These are phyloP conservation scores for Populus alba DNA, from an alignment of 345 rosid genomes.

Conservation along the genomic window DNA sequence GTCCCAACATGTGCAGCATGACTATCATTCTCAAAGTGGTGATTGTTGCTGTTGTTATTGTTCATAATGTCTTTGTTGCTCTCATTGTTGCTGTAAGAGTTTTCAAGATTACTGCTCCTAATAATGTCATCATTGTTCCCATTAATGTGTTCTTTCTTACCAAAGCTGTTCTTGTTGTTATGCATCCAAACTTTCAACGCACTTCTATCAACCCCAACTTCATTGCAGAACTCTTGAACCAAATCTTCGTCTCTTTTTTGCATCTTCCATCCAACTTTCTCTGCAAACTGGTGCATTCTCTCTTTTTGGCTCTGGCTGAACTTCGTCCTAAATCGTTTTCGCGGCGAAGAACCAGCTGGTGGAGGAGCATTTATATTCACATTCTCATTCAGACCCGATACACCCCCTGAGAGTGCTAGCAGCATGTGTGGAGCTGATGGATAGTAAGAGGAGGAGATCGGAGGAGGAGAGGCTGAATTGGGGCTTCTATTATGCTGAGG, in stretches of 20 bases:
- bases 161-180: slow-evolving; percentile 74
- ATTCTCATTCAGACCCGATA: slow-evolving; percentile 16
- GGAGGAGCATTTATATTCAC: background rate
- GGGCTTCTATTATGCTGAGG: slow-evolving; percentile 18
- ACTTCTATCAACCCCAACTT: slow-evolving; percentile 60
- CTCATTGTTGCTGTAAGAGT: slow-evolving; percentile 4
- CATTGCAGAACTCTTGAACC: slow-evolving; percentile 58
- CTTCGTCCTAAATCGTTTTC: slow-evolving; percentile 31
- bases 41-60: slow-evolving; percentile 6
- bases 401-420: slow-evolving; percentile 20
- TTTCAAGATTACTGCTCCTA: background rate
- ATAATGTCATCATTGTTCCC: background rate
- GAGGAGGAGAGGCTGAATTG: slow-evolving; percentile 30
- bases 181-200: slow-evolving; percentile 98
- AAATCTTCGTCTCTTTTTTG: slow-evolving; percentile 70
- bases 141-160: slow-evolving; percentile 27
- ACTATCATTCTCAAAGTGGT: slow-evolving; percentile 13
- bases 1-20: slow-evolving; percentile 11
- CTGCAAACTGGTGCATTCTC: slow-evolving; percentile 66
- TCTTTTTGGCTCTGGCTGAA: slow-evolving; percentile 27
- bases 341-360: slow-evolving; percentile 4
- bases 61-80: background rate
- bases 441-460: slow-evolving; percentile 37
- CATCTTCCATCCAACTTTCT: slow-evolving; percentile 81
- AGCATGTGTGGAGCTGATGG: slow-evolving; percentile 39